Evolutionary conservation across 2,329 filamentous ascomycete species (phyloP).

Genomic region (Penicillium sp.): DNA sequence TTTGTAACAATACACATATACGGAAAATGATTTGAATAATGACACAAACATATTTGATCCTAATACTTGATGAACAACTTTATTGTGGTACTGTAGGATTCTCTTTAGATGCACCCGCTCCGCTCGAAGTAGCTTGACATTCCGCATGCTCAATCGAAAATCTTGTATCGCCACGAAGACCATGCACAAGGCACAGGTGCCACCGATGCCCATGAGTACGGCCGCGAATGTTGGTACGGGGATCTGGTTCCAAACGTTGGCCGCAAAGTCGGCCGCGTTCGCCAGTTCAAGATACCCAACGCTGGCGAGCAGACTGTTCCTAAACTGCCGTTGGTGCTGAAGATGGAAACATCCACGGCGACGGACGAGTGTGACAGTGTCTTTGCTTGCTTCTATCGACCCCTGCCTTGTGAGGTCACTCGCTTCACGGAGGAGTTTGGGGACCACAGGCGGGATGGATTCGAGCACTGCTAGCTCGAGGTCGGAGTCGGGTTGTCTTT

Average conservation of each 20-base stretch:
- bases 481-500: constrained; percentile 5
- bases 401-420: constrained; percentile 25
- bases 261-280: constrained; percentile 59
- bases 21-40: too few relatives aligned
- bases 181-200: constrained; percentile 48
- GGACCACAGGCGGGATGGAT: constrained; percentile 4
- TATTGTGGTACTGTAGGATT: constrained; percentile 17
- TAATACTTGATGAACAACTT: too few relatives aligned
- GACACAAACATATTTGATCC: too few relatives aligned
- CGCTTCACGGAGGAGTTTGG: constrained; percentile 22
- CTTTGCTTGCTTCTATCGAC: constrained; percentile 13
- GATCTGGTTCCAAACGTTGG: constrained; percentile 58
- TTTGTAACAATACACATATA: too few relatives aligned
- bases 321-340: constrained; percentile 33
- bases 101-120: constrained; percentile 43
- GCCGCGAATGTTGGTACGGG: constrained; percentile 54
- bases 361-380: constrained; percentile 17
- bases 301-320: constrained; percentile 38
- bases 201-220: constrained; percentile 57
- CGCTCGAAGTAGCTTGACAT: constrained; percentile 48
- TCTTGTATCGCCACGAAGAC: constrained; percentile 52
- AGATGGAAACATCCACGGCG: constrained; percentile 19
- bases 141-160: constrained; percentile 46
- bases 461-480: constrained; percentile 9
- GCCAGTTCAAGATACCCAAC: constrained; percentile 58